Evolutionary conservation across 2,329 filamentous ascomycete species (phyloP).

Genomic region (Tolypocladium endophyticum): DNA sequence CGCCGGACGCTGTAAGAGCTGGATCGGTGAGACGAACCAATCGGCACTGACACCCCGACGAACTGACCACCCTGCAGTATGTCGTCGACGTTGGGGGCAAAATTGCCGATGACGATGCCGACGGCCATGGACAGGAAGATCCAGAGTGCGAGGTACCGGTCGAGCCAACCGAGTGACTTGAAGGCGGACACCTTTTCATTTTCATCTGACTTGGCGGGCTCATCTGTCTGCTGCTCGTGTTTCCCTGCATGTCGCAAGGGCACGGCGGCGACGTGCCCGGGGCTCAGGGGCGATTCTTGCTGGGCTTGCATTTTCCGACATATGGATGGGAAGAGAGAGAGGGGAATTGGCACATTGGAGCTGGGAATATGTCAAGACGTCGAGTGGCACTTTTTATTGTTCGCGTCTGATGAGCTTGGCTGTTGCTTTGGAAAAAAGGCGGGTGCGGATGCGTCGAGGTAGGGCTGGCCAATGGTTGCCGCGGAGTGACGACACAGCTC

Average conservation of each 20-base stretch:
- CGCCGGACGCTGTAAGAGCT: not conserved
- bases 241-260: not conserved
- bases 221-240: not conserved
- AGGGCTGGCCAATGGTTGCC: not conserved
- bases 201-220: not conserved
- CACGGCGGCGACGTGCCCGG: not conserved
- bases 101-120: slow-evolving; percentile 68
- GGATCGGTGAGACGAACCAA: slow-evolving; percentile 33
- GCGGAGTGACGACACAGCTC: not conserved
- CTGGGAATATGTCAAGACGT: not conserved
- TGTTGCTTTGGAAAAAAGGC: too few species aligned
- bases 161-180: slow-evolving; percentile 46
- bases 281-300: not conserved
- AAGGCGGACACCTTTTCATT: slow-evolving; percentile 26
- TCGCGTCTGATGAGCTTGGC: too few species aligned
- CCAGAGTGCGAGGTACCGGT: slow-evolving; percentile 58
- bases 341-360: not conserved
- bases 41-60: slow-evolving; percentile 57
- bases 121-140: slow-evolving; percentile 70
- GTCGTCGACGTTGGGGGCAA: slow-evolving; percentile 50
- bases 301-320: not conserved
- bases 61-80: slow-evolving; percentile 62
- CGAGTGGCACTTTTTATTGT: not conserved
- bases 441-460: not conserved
- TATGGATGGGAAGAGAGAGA: not conserved